These are phyloP conservation scores for Calonectria henricotiae DNA, from an alignment of 2,329 filamentous ascomycete species.

Conservation along the genomic window DNA sequence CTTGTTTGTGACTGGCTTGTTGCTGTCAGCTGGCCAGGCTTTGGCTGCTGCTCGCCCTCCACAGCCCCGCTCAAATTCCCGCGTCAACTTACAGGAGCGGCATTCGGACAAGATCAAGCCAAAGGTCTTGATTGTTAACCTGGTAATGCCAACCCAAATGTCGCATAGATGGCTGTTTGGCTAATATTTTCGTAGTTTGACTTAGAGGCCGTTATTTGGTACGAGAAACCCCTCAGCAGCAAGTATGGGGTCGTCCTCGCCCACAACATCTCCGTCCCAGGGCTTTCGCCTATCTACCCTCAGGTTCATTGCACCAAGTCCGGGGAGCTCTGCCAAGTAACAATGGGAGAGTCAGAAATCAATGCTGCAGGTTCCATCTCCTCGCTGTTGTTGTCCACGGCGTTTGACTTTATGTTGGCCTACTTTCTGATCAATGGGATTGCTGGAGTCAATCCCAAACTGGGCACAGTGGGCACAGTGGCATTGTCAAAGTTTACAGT, in stretches of 20 bases:
- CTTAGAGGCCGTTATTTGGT: slow-evolving; percentile 24
- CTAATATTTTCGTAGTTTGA: background rate
- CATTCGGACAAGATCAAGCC: slow-evolving; percentile 25
- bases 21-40: slow-evolving; percentile 9
- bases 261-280: slow-evolving; percentile 20
- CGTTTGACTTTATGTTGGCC: slow-evolving; percentile 41
- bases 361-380: slow-evolving; percentile 43
- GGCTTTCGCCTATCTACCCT: slow-evolving; percentile 22
- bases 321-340: slow-evolving; percentile 23
- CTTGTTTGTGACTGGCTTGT: slow-evolving; percentile 5
- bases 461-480: slow-evolving; percentile 45
- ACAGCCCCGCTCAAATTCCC: slow-evolving; percentile 8
- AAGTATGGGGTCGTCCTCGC: slow-evolving; percentile 15
- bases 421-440: slow-evolving; percentile 47
- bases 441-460: slow-evolving; percentile 44
- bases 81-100: background rate
- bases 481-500: slow-evolving; percentile 46
- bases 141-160: background rate
- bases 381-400: slow-evolving; percentile 36
- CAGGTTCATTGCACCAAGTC: slow-evolving; percentile 26
- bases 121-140: slow-evolving; percentile 22
- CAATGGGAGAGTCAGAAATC: slow-evolving; percentile 31
- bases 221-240: slow-evolving; percentile 16
- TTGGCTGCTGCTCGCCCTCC: slow-evolving; percentile 14
- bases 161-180: background rate